Base-by-base conservation (phyloP, 2,329 filamentous ascomycete species). In the Orbilia brochopaga region DNA sequence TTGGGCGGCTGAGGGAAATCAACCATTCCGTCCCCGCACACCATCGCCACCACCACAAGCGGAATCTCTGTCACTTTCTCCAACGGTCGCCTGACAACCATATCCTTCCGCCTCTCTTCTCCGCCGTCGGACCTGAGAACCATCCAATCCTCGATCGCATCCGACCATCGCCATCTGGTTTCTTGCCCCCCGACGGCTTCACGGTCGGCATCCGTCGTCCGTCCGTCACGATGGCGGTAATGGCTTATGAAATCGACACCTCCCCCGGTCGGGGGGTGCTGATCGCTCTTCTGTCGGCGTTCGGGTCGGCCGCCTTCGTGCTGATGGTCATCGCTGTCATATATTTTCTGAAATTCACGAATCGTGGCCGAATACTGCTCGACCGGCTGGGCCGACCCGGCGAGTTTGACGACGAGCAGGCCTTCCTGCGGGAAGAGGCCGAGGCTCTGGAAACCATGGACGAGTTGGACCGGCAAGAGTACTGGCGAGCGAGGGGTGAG, bases 351-450 rank as follows among this genome's bases (percentile, higher is more conserved):
- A 87, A 90, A 81, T 95, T 95, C 79, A 97, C 93, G 40, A 86
- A 85, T 61, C 89, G 89, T 56, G 93, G 93, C 48, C 87, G 93
- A 76, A 97, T 99, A 78, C 86, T 97, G 74, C 85, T 99, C 76
- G 94, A 99, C 81, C 88, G 93, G 74, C 89, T 99, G 79, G 92
- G 92, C 51, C 85, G 93, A 70, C 94, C 94, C 0, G 94, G 94
- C 77, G 94, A 97, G 81, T 99, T 92, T 80, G 94, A 99, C 79
- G 94, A 99, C 81, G 94, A 97, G 80, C 93, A 97, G 81, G 90
- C 91, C 10, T 97, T 96, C 82, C 85, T 88, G 74, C 88, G 90
- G 78, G 94, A 97, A 80, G 94, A 99, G 85, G 92, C 91, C 37
- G 92, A 97, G 80, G 94, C 94, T 67, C 82, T 99, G 79, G 93